Evolutionary conservation across 1,139 yeast species (phyloP).

Genomic region (Candida tropicalis): DNA sequence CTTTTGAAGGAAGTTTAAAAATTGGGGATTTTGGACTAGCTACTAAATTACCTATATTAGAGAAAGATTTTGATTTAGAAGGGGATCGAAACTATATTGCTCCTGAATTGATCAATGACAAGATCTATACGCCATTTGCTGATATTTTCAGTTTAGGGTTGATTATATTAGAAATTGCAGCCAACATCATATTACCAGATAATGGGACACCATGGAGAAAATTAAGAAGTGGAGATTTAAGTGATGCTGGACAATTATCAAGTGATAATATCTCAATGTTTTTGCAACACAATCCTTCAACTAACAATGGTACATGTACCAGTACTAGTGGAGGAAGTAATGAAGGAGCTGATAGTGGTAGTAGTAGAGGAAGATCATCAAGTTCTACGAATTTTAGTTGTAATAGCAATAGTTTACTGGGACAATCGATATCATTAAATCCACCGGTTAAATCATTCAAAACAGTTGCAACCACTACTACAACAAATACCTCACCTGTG

Average conservation of each 20-base stretch:
- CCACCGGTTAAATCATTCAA: slow-evolving; percentile 10
- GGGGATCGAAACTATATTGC: slow-evolving; percentile 98
- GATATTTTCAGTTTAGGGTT: slow-evolving; percentile 93
- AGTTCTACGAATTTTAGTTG: slow-evolving; percentile 8
- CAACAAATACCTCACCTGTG: neutral
- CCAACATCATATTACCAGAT: slow-evolving; percentile 92
- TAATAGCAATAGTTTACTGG: slow-evolving; percentile 6
- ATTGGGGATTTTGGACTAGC: slow-evolving; percentile 80
- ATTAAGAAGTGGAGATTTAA: slow-evolving; percentile 88
- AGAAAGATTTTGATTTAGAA: slow-evolving; percentile 78
- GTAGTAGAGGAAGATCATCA: slow-evolving; percentile 5
- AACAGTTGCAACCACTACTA: neutral
- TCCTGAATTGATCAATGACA: slow-evolving; percentile 86
- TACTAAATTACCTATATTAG: slow-evolving; percentile 55
- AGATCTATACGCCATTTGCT: slow-evolving; percentile 87
- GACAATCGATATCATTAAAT: slow-evolving; percentile 11
- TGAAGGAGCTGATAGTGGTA: neutral
- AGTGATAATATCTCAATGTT: slow-evolving; percentile 52
- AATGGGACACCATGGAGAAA: slow-evolving; percentile 98
- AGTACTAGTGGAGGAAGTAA: slow-evolving; percentile 8
- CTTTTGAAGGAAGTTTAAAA: slow-evolving; percentile 90
- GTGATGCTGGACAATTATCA: slow-evolving; percentile 91
- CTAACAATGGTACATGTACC: slow-evolving; percentile 7
- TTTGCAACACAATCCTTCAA: slow-evolving; percentile 34
- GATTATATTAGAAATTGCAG: slow-evolving; percentile 92